phyloP scores from a whole-genome alignment of 2,329 filamentous ascomycete genomes.

The Onygenales sp. region DNA sequence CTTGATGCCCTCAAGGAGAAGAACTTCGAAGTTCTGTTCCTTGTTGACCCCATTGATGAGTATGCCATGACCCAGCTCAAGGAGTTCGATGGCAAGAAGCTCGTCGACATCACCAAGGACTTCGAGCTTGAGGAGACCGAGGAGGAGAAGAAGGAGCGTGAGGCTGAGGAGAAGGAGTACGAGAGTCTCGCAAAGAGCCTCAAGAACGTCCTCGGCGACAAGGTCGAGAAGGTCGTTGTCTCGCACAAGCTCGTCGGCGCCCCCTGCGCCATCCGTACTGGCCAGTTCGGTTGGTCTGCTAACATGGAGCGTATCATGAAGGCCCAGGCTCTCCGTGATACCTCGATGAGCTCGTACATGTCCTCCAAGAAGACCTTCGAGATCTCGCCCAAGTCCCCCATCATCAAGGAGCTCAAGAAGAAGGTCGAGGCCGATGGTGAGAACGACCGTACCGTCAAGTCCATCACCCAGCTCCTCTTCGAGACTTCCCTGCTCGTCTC shows the following conservation, averaged over 20 bases:
- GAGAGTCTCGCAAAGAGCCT: constrained; percentile 90
- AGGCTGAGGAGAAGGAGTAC: constrained; percentile 97
- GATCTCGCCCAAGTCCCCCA: constrained; percentile 97
- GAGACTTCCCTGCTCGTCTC: constrained; percentile 98
- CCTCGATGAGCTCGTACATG: constrained; percentile 99
- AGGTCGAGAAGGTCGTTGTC: constrained; percentile 99
- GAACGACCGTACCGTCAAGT: constrained; percentile 98
- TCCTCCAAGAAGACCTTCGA: constrained; percentile 99
- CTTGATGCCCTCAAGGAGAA: constrained; percentile 97
- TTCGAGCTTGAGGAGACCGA: constrained; percentile 99
- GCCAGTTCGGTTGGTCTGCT: constrained; percentile 99
- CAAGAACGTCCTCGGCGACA: constrained; percentile 98
- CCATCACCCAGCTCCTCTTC: constrained; percentile 94
- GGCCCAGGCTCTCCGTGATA: constrained; percentile 98
- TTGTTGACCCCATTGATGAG: constrained; percentile 98
- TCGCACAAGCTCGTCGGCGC: constrained; percentile 92
- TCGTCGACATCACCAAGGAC: constrained; percentile 99
- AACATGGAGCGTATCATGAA: constrained; percentile 99
- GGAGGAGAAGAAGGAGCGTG: constrained; percentile 94
- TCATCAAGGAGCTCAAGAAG: constrained; percentile 98
- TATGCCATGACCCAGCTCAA: constrained; percentile 99
- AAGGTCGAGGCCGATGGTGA: constrained; percentile 97
- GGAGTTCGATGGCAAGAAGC: constrained; percentile 99
- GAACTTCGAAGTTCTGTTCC: constrained; percentile 98
- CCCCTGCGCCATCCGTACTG: constrained; percentile 97